Percentiles rank a stretch among this genome's conserved stretches.
Evolutionary conservation across 192 early-diverging fungal species (phyloP).

Genomic region (Geranomyces michiganensis): DNA sequence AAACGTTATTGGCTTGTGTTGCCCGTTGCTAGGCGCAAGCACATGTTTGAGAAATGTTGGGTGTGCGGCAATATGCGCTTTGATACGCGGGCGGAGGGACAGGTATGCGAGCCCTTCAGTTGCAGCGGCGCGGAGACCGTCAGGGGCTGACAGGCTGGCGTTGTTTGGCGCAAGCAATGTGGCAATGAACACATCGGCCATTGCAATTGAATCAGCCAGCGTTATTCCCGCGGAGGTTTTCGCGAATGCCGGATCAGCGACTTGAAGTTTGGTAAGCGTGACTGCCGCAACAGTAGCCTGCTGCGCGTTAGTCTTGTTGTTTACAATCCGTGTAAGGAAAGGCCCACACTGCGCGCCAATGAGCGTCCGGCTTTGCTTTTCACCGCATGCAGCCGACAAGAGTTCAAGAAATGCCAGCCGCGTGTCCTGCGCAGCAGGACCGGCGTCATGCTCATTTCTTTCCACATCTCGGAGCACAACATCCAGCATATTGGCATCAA

Average conservation of each 20-base stretch:
- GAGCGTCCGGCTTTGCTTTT: constrained; percentile 61
- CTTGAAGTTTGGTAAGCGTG: constrained; percentile 46
- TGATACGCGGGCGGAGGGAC: constrained; percentile 66
- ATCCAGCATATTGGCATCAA: constrained; percentile 66
- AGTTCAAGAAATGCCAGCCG: constrained; percentile 56
- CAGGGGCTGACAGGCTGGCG: constrained; percentile 8
- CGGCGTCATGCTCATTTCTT: constrained; percentile 53
- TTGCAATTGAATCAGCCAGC: constrained; percentile 25
- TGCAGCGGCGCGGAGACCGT: constrained; percentile 52
- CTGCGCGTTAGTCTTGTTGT: not conserved
- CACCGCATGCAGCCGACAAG: constrained; percentile 61
- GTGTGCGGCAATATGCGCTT: constrained; percentile 70
- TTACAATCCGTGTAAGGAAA: constrained; percentile 27
- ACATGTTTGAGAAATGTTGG: constrained; percentile 59
- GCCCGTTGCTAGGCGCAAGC: constrained; percentile 49
- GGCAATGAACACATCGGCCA: constrained; percentile 59
- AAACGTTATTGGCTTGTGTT: constrained; percentile 68
- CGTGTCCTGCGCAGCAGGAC: constrained; percentile 56
- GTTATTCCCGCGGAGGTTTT: constrained; percentile 5
- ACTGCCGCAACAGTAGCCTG: constrained; percentile 27
- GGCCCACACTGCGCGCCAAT: constrained; percentile 42
- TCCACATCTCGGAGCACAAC: constrained; percentile 82
- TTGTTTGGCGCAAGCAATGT: constrained; percentile 42
- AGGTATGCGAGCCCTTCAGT: constrained; percentile 86
- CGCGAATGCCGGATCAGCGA: constrained; percentile 27